Conservation (phyloP, 495 filamentous ascomycete species). For the Xylaria cubensis region DNA sequence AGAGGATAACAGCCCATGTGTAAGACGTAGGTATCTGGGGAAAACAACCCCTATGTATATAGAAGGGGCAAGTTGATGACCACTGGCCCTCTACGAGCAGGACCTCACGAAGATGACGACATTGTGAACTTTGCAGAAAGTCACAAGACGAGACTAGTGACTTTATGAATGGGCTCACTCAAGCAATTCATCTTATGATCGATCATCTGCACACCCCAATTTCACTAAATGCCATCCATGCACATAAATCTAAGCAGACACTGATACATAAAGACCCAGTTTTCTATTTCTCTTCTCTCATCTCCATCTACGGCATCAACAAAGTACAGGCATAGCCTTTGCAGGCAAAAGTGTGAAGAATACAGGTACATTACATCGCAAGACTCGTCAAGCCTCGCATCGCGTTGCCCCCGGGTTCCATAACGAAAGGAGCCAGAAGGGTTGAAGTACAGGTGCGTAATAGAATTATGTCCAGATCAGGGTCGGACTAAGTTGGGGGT, state of each 20-base stretch:
- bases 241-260: background rate
- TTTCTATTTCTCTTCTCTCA: background rate
- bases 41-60: too few relatives aligned
- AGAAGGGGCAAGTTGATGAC: background rate
- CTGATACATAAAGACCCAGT: background rate
- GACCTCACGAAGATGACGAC: background rate
- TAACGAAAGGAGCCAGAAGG: background rate
- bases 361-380: conserved; percentile 9
- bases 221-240: background rate
- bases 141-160: background rate
- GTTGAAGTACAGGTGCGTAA: background rate
- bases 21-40: too few relatives aligned
- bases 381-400: background rate
- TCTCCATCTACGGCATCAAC: background rate
- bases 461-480: conserved; percentile 16
- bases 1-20: background rate
- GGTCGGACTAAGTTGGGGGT: conserved; percentile 24
- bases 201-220: background rate
- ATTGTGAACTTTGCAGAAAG: background rate
- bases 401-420: background rate
- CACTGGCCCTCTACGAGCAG: background rate
- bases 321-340: conserved; percentile 12
- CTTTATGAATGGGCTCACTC: background rate
- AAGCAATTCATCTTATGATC: background rate
- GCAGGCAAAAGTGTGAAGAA: background rate